Conservation (phyloP, 768 basidiomycete genomes). For the Trametes maxima region DNA sequence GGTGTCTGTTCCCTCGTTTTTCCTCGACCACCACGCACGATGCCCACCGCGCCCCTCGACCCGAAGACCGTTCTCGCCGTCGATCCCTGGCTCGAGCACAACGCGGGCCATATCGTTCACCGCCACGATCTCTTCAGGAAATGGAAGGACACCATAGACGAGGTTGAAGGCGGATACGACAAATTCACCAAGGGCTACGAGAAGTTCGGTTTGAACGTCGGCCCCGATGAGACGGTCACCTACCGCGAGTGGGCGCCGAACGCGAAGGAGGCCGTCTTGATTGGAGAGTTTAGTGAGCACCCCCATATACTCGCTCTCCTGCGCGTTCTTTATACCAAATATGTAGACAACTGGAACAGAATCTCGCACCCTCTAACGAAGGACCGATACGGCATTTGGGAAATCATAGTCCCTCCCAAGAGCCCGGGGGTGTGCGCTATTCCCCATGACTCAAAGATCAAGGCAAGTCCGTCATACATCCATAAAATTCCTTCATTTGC, state of each 20-base stretch:
- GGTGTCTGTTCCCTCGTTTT: no score
- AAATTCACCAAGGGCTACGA: conserved; percentile 80
- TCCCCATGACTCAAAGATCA: conserved; percentile 93
- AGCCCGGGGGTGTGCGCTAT: conserved; percentile 76
- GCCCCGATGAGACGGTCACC: conserved; percentile 62
- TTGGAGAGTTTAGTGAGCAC: conserved; percentile 94
- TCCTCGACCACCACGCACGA: neutral
- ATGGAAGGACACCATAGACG: conserved; percentile 77
- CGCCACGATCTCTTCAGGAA: conserved; percentile 68
- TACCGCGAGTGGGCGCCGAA: conserved; percentile 99
- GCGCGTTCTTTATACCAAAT: neutral
- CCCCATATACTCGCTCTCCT: neutral
- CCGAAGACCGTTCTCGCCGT: conserved; percentile 58
- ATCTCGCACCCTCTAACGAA: conserved; percentile 84
- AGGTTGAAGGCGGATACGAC: conserved; percentile 83
- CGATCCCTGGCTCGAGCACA: conserved; percentile 77
- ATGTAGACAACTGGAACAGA: conserved; percentile 84
- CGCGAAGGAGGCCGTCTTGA: conserved; percentile 77
- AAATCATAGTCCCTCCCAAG: conserved; percentile 72
- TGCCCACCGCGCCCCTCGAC: conserved; percentile 42
- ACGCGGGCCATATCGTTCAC: conserved; percentile 66
- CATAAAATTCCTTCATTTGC: neutral
- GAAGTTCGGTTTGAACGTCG: conserved; percentile 77
- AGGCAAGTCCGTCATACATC: conserved; percentile 48
- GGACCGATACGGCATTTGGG: conserved; percentile 88